A percentile compares a stretch with the other conserved stretches of the same genome.
These are phyloP conservation scores for Alopecurus myosuroides DNA, from an alignment of 176 grass and related monocot genomes.

Conservation along the genomic window DNA sequence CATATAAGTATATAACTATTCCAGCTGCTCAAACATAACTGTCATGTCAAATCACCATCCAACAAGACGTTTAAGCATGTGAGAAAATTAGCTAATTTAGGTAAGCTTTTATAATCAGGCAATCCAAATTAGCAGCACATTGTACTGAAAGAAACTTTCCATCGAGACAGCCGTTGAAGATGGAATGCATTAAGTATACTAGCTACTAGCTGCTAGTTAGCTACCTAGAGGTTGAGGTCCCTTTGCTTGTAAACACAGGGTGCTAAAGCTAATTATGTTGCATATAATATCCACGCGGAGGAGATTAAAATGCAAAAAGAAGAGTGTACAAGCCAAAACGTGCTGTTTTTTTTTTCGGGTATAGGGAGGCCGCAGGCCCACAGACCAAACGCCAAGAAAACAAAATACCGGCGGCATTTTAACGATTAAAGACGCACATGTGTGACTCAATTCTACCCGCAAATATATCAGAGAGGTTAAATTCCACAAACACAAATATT, in stretches of 20 bases:
- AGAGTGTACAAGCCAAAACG: not conserved
- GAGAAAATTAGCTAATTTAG: not conserved
- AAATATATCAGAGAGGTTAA: not conserved
- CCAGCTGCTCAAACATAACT: constrained; percentile 9
- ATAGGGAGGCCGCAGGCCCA: not conserved
- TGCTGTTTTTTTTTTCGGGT: not conserved
- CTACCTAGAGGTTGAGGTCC: not conserved
- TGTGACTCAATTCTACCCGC: not conserved
- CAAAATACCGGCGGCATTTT: too few species aligned
- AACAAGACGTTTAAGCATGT: constrained; percentile 17
- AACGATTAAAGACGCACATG: too few species aligned
- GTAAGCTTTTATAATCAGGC: not conserved
- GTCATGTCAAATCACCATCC: constrained; percentile 18
- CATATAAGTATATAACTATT: too few species aligned
- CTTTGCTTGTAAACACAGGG: constrained; percentile 23
- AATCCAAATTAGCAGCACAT: not conserved
- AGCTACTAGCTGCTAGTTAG: not conserved
- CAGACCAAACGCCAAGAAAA: too few species aligned
- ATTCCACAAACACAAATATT: too few species aligned
- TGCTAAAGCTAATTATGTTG: not conserved
- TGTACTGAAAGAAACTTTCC: not conserved
- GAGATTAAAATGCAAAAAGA: not conserved
- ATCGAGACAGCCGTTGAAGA: not conserved
- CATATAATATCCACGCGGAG: not conserved
- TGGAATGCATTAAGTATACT: not conserved